Evolutionary conservation across 2,329 filamentous ascomycete species (phyloP), one percentile per base, ranked within the genome.

Genomic region (Clarireedia monteithiana): DNA sequence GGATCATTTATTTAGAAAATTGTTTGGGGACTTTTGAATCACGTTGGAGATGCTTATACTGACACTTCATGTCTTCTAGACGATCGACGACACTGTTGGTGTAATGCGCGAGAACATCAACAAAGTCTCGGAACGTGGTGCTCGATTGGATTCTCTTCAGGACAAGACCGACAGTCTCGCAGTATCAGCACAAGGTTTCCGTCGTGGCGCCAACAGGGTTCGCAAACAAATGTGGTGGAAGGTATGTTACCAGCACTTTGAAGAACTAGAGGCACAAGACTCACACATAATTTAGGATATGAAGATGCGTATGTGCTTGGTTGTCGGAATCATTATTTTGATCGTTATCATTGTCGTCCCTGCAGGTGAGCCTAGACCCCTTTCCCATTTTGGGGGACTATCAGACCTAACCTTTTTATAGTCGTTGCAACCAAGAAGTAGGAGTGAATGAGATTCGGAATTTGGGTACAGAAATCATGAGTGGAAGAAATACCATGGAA

Each of bases 281-380:
- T 50, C 42, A 45, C 20, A 42, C 44, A 42, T 51, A 30, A 47
- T 15, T 23, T 50, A 53, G 47, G 58, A 57, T 30, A 54, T 58
- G 90, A 97, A 97, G 84, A 99, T 99, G 94, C 86, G 94, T 73
- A 94, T 96, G 80, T 97, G 92, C 76, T 79, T 99, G 66, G 88
- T 95, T 70, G 80, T 85, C 58, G 94, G 91, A 68, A 88, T 99
- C 74, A 87, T 97, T 72, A 82, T 97, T 65, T 80, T 99, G 66
- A 82, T 99, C 64, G 77, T 95, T 66, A 83, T 99, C 73, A 97
- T 99, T 72, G 94, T 99, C 69, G 85, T 97, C 66, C 94, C 94
- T 63, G 80, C 87, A 65, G 90, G 92, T 96, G 83, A 70, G 84
- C 15, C 15, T 42, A n/a, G 39, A 42, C n/a, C 20, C 74, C 39